Base-by-base conservation (phyloP, 352 stramenopile genomes). In the Globisporangium paddicum region DNA sequence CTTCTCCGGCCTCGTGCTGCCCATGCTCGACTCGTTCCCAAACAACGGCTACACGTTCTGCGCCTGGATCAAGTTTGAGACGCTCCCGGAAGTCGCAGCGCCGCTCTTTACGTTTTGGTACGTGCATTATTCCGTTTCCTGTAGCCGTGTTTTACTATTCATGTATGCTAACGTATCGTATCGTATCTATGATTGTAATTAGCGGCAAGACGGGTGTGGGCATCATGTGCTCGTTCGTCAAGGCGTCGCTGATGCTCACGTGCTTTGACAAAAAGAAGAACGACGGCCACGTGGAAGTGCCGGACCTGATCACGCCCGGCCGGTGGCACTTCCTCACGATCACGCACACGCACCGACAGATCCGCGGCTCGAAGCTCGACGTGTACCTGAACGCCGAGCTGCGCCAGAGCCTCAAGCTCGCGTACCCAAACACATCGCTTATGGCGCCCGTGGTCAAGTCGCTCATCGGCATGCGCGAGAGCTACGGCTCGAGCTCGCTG, bases 201-300 rank as follows among this genome's bases (percentile, higher is more conserved):
- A 83, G 75, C 58, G 80, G 78, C 19, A 90, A 90, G 41, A 83
- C 80, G 0, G 82, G 81, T 48, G 82, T 92, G 4, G 84, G 84
- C 0, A 79, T 94, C 58, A 87, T 84, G 67, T 86, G 80, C 59
- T 91, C 78, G 9, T 90, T 94, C 55, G 68, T 90, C 34, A 73
- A 76, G 21, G 84, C 84, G 45, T 91, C 84, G 10, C 60, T 94
- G 14, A 76, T 90, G 64, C 68, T 94, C 60, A 91, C 79, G 50
- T 86, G 80, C 59, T 89, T 91, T 62, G 84, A 94, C 68, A 89
- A 89, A 61, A 86, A 88, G 62, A 92, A 89, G 55, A 94, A 92
- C 69, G 84, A 91, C 57, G 79, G 75, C n/a, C 79, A 90, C 47
- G 75, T 89, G 16, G 79, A 92, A 54, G 73, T 94, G 5, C 71